Conservation (phyloP, 495 filamentous ascomycete species). For the Hyphodiscus hymeniophilus region DNA sequence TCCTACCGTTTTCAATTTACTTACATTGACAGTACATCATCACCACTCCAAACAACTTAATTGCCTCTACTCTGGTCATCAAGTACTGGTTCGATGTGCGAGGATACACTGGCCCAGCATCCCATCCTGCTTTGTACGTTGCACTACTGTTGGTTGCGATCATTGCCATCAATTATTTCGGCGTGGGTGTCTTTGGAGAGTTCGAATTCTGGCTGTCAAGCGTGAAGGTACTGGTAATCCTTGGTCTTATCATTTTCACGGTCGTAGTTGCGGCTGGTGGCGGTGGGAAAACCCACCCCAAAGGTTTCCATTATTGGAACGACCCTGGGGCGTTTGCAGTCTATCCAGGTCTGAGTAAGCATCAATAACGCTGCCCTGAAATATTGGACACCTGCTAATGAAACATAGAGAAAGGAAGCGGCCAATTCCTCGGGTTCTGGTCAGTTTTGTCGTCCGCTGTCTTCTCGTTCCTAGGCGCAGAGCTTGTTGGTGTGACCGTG, state of each 20-base stretch:
- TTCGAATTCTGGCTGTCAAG: slow-evolving; percentile 66
- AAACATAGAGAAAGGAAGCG: too few relatives aligned
- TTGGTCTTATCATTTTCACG: slow-evolving; percentile 78
- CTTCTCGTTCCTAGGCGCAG: slow-evolving; percentile 78
- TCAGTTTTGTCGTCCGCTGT: slow-evolving; percentile 50
- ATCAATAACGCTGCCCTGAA: too few relatives aligned
- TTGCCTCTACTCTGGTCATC: slow-evolving; percentile 63
- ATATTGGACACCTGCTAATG: too few relatives aligned
- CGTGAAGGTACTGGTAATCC: slow-evolving; percentile 74
- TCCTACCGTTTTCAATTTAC: neutral
- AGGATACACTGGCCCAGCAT: slow-evolving; percentile 6
- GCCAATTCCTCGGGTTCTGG: too few relatives aligned
- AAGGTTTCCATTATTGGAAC: slow-evolving; percentile 62
- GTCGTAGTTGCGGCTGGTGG: slow-evolving; percentile 77
- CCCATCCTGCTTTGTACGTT: slow-evolving; percentile 58
- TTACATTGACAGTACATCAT: slow-evolving; percentile 19
- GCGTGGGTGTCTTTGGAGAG: slow-evolving; percentile 61
- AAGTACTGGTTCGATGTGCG: slow-evolving; percentile 57
- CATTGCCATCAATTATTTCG: slow-evolving; percentile 55
- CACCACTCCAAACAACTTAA: slow-evolving; percentile 20
- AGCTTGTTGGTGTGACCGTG: slow-evolving; percentile 71
- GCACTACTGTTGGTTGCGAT: slow-evolving; percentile 63
- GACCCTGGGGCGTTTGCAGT: slow-evolving; percentile 61
- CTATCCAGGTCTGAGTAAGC: slow-evolving; percentile 24
- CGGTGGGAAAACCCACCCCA: slow-evolving; percentile 23